Percentiles rank a stretch among this genome's conserved stretches.
These are phyloP conservation scores for Stenogyne calaminthoides DNA, from an alignment of 305 asterid genomes.

Conservation along the genomic window DNA sequence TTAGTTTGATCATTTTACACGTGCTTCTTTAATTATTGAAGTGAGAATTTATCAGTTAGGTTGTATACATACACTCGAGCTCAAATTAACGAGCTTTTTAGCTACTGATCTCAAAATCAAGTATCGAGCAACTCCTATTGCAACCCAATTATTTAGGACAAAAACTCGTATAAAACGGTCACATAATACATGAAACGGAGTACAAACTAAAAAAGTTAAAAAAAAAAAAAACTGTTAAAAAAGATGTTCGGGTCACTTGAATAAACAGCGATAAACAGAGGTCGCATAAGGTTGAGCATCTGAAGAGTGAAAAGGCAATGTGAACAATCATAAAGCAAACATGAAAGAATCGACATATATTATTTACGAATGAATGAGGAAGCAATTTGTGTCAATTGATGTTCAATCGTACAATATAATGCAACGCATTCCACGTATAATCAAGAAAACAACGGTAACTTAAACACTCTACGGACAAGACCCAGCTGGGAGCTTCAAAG, in stretches of 20 bases:
- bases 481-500: conserved; percentile 26
- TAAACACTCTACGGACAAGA: conserved; percentile 42
- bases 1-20: not conserved
- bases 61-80: not conserved
- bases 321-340: not conserved
- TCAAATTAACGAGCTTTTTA: not conserved
- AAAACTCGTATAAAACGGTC: too few species aligned
- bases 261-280: too few species aligned
- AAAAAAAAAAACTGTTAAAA: too few species aligned
- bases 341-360: conserved; percentile 38
- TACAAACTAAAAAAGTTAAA: too few species aligned
- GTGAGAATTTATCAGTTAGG: not conserved
- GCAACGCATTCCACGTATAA: conserved; percentile 41
- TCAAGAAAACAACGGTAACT: conserved; percentile 34
- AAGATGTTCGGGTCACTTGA: too few species aligned
- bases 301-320: not conserved
- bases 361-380: conserved; percentile 62
- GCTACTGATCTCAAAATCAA: too few species aligned
- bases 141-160: too few species aligned
- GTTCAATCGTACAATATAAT: conserved; percentile 36
- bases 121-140: too few species aligned
- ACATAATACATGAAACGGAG: too few species aligned
- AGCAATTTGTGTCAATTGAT: conserved; percentile 41
- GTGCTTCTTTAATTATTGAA: not conserved
- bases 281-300: too few species aligned